Percentiles rank a stretch among this genome's conserved stretches.
phyloP scores from a whole-genome alignment of 345 rosid species.

The Ailanthus altissimus region DNA sequence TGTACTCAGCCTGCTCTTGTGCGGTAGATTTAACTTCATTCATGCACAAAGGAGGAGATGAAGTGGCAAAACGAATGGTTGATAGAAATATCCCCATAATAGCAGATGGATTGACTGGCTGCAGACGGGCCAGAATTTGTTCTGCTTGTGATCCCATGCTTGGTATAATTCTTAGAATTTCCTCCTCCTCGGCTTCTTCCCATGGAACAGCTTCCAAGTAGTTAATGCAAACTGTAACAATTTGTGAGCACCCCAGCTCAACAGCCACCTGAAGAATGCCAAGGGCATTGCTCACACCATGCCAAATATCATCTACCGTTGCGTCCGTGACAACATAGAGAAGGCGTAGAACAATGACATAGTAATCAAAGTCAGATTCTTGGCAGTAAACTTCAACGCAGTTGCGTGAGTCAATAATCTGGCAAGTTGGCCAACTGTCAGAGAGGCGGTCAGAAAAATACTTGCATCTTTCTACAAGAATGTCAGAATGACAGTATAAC shows the following conservation, averaged over 20 bases:
- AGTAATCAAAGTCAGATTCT: conserved; percentile 70
- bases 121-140: conserved; percentile 75
- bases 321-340: conserved; percentile 55
- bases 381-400: conserved; percentile 86
- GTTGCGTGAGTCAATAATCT: conserved; percentile 84
- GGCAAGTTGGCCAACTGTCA: conserved; percentile 90
- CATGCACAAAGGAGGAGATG: conserved; percentile 54
- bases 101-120: conserved; percentile 63
- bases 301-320: conserved; percentile 56
- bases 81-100: conserved; percentile 56
- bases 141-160: conserved; percentile 63
- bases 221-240: conserved; percentile 64
- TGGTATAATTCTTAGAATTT: conserved; percentile 68
- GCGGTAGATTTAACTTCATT: conserved; percentile 63
- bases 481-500: conserved; percentile 78
- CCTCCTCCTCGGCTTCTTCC: conserved; percentile 95
- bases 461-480: conserved; percentile 68
- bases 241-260: conserved; percentile 60
- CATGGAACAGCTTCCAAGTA: conserved; percentile 97
- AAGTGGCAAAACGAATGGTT: conserved; percentile 67
- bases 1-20: conserved; percentile 89
- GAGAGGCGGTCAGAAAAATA: conserved; percentile 90
- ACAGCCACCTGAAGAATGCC: conserved; percentile 78
- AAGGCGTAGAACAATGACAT: conserved; percentile 74
- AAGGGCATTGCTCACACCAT: conserved; percentile 76